Base-by-base conservation (phyloP, 176 grass and related monocot genomes). In the Areca catechu region DNA sequence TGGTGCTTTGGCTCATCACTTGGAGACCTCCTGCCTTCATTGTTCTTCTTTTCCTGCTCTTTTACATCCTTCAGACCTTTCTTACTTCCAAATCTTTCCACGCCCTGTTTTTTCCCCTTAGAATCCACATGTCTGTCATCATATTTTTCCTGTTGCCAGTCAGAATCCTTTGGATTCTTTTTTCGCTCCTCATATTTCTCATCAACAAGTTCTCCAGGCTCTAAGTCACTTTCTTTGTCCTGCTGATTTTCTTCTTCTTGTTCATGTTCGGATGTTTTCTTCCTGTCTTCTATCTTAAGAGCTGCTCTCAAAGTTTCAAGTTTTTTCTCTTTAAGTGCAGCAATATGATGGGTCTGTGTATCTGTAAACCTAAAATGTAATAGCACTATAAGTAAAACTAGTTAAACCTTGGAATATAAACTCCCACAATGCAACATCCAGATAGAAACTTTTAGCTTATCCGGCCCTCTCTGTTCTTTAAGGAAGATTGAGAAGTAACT, bases 261-360 rank as follows among this genome's bases (percentile, higher is more conserved):
- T 65, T 51, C 74, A 51, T 66, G 57, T 62, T 72, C 70, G 68
- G 34, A 43, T 43, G 34, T 0, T 14, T 43, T 43, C 34, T 43
- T 43, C 34, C 34, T 43, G 9, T 22, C 47, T 7, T 84, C 62
- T 59, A 96, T 69, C 49, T 86, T 80, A 50, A 96, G 61, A 28
- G 93, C 87, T 63, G 72, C 76, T 70, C 84, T 80, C 55, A 97
- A 24, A 7, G 72, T 88, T 78, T 97, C 93, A 25, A 97, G 81
- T 56, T 97, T n/a, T 62, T 80, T 88, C 75, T 91, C 84, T 71
- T 97, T 97, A 50, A 78, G 71, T 50, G 84, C 93, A 5, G 87
- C 93, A 22, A 91, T 61, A 9, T 92, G 93, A 73, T 97, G 93
- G 56, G 87, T 88, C 54, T 97, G 84, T 52, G 83, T 97, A 69